Evolutionary conservation across 2,329 filamentous ascomycete genomes (phyloP), one percentile per base, ranked within the genome.

Genomic region (Didymella pomorum): DNA sequence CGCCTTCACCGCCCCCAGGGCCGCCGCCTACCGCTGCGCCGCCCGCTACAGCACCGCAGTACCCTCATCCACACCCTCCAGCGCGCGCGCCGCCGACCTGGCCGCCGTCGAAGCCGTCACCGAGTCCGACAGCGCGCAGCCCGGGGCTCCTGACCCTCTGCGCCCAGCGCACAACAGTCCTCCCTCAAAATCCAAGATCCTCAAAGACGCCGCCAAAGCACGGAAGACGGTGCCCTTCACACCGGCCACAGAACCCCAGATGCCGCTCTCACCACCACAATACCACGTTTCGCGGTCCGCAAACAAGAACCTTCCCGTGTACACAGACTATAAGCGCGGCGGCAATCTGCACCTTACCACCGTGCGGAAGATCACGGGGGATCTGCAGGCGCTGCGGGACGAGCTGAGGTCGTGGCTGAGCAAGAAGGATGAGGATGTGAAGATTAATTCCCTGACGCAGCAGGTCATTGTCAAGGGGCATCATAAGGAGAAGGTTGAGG

Each of bases 341-440:
- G 91, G 92, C 14, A 95, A 91, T 64, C 83, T 88, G 72, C 86
- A 87, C 69, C 79, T 90, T 69, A 96, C 94, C 5, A 78, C 86
- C 56, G 79, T 99, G 55, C 90, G 92, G 75, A 93, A 91, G 78
- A 84, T 94, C 48, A 87, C 92, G 56, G 95, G 95, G 16, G 85
- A 96, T 73, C 71, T 87, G 48, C 76, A 80, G 29, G 84, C 81
- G 3, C 74, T 98, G 63, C 82, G 86, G 61, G 77, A 83, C 33
- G 89, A 93, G 66, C 73, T 98, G 56, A 79, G 82, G 35, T 71
- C 78, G 20, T 83, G 82, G 11, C 76, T 97, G 60, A 78, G 81
- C 1, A 71, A 94, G 41, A 77, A 83, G 23, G 72, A 82, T 48
- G 80, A 84, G 14, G 79, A 87, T 7, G 80, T 88, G 41, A 79